These are phyloP conservation scores for Mikania micrantha DNA, from an alignment of 129 eudicot species.

Conservation along the genomic window DNA sequence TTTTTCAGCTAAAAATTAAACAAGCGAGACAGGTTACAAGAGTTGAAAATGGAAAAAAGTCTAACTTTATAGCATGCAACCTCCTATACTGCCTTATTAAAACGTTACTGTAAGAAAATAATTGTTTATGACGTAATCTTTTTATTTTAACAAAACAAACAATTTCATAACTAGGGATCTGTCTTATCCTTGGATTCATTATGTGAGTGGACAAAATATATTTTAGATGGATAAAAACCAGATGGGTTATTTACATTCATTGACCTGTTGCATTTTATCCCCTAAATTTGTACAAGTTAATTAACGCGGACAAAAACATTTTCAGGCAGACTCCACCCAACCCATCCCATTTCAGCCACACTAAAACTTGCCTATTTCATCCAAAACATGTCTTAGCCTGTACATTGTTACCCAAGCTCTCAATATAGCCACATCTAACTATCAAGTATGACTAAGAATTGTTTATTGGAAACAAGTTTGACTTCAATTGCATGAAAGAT, in stretches of 20 bases:
- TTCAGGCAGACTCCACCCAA: not conserved
- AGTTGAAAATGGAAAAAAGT: not conserved
- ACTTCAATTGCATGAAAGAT: constrained; percentile 2
- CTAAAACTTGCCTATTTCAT: not conserved
- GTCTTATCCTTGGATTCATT: not conserved
- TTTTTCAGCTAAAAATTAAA: not conserved
- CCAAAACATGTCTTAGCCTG: not conserved
- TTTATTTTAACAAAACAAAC: not conserved
- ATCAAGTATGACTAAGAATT: not conserved
- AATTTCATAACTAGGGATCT: not conserved
- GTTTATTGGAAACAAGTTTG: not conserved
- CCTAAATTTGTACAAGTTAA: not conserved
- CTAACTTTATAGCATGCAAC: not conserved
- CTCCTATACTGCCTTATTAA: constrained; percentile 1
- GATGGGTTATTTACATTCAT: not conserved
- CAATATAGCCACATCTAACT: not conserved
- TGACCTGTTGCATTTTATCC: not conserved
- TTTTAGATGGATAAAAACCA: not conserved
- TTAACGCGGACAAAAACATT: not conserved
- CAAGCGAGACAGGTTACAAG: not conserved
- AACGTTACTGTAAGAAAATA: not conserved
- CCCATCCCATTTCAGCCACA: not conserved
- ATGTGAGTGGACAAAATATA: not conserved
- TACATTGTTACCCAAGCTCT: not conserved
- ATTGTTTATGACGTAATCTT: too few species aligned